Percentiles rank a stretch among this genome's conserved stretches.
These are phyloP conservation scores for Acer yangbiense DNA, from an alignment of 345 rosid genomes.

Conservation along the genomic window DNA sequence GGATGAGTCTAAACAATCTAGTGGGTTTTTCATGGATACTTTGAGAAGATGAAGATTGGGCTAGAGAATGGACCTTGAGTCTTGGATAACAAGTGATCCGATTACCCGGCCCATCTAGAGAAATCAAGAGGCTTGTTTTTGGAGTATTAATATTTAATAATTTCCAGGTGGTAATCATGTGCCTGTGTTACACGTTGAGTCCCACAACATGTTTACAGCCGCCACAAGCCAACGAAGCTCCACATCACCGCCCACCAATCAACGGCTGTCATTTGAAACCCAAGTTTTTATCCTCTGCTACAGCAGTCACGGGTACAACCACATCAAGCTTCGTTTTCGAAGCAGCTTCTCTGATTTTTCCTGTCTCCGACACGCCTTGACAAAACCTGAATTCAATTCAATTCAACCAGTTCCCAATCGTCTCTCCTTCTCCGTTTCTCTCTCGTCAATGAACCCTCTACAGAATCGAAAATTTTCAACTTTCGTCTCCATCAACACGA, in stretches of 20 bases:
- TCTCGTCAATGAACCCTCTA: constrained; percentile 7
- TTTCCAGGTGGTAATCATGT: constrained; percentile 11
- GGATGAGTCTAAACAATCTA: too few species aligned
- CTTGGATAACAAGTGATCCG: neutral
- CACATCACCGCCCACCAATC: neutral
- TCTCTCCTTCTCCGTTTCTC: neutral
- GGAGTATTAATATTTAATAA: neutral
- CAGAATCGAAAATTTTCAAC: neutral
- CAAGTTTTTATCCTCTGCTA: neutral
- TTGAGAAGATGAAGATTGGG: neutral
- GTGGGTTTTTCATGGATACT: too few species aligned
- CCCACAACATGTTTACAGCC: neutral
- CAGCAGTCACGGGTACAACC: too few species aligned
- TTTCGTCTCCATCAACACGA: neutral
- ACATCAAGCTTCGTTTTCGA: neutral
- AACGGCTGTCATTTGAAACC: neutral
- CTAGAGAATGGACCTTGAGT: neutral
- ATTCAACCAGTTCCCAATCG: neutral
- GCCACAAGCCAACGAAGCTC: neutral
- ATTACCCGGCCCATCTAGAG: neutral
- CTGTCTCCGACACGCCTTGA: constrained; percentile 1
- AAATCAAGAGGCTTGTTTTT: neutral
- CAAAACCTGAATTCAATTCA: constrained; percentile 9
- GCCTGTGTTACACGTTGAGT: neutral
- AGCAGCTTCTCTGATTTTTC: neutral